These are phyloP conservation scores for Scalesia atractyloides DNA, from an alignment of 129 eudicot species.

Conservation along the genomic window DNA sequence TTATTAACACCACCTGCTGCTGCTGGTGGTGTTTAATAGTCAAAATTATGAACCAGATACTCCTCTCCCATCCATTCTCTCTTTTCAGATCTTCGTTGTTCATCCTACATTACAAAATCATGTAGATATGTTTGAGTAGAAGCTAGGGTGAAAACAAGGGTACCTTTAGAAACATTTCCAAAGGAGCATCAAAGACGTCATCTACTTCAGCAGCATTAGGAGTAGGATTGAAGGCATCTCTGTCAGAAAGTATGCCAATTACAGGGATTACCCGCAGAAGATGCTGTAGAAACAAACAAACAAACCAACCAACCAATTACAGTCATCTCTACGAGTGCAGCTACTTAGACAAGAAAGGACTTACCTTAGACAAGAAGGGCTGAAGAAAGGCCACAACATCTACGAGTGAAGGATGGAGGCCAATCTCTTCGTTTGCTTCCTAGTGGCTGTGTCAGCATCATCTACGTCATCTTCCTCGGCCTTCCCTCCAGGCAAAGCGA, in stretches of 20 bases:
- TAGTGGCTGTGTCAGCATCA: slow-evolving; percentile 76
- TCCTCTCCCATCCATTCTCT: slow-evolving; percentile 86
- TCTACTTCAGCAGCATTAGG: slow-evolving; percentile 83
- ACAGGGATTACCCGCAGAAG: slow-evolving; percentile 87
- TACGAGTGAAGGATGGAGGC: slow-evolving; percentile 80
- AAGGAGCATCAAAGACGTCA: slow-evolving; percentile 87
- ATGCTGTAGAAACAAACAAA: slow-evolving; percentile 51
- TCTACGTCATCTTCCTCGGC: slow-evolving; percentile 77
- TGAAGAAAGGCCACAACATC: slow-evolving; percentile 85
- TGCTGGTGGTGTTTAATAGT: slow-evolving; percentile 39
- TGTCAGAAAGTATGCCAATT: slow-evolving; percentile 74
- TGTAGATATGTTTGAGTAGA: no score
- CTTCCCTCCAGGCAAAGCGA: slow-evolving; percentile 93
- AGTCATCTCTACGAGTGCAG: no score
- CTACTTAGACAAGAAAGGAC: background rate
- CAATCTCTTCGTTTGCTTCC: slow-evolving; percentile 99
- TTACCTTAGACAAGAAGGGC: slow-evolving; percentile 89
- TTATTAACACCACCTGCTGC: slow-evolving; percentile 22
- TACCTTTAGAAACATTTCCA: slow-evolving; percentile 29
- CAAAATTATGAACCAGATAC: slow-evolving; percentile 69
- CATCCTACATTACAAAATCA: slow-evolving; percentile 47
- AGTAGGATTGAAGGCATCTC: slow-evolving; percentile 63
- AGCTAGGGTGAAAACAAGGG: no score
- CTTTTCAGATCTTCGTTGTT: slow-evolving; percentile 72
- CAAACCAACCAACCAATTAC: no score